A percentile compares a stretch with the other conserved stretches of the same genome.
Conservation (phyloP, 768 basidiomycete species). For the Pleurotus platypus region DNA sequence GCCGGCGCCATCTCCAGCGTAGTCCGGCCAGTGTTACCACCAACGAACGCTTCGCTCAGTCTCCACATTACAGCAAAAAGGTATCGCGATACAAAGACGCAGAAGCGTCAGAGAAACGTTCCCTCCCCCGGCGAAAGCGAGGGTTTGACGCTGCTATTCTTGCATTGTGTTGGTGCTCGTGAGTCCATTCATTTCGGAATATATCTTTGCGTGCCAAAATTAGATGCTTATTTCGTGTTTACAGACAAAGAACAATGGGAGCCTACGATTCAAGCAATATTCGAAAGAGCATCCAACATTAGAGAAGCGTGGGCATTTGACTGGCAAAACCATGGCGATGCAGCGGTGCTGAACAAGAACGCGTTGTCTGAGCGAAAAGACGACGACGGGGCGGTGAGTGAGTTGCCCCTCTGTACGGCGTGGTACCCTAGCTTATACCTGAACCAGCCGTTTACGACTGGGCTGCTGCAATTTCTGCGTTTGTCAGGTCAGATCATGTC, state of each 20-base stretch:
- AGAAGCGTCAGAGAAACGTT: conserved; percentile 10
- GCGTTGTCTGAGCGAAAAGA: conserved; percentile 24
- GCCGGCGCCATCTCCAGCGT: neutral
- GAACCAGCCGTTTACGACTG: conserved; percentile 33
- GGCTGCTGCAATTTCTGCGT: conserved; percentile 29
- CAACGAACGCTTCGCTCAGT: neutral
- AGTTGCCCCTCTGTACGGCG: neutral
- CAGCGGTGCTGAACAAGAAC: conserved; percentile 38
- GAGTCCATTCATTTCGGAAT: conserved; percentile 13
- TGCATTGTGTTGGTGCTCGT: conserved; percentile 48
- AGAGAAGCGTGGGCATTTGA: conserved; percentile 50
- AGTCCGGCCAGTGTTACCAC: neutral
- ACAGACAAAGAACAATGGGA: conserved; percentile 59
- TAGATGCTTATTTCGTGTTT: neutral
- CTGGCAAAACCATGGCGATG: conserved; percentile 48
- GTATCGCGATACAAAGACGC: conserved; percentile 18
- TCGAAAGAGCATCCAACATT: conserved; percentile 20
- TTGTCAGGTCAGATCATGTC: conserved; percentile 27
- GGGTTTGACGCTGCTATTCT: conserved; percentile 43
- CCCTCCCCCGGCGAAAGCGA: conserved; percentile 20
- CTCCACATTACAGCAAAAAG: conserved; percentile 45
- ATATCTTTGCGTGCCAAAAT: too few relatives aligned
- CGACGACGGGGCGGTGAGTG: conserved; percentile 29
- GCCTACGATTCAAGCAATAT: conserved; percentile 36
- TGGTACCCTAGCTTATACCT: neutral